Evolutionary conservation across 202 grass and related monocot species (phyloP).

Genomic region (Panicum virgatum): DNA sequence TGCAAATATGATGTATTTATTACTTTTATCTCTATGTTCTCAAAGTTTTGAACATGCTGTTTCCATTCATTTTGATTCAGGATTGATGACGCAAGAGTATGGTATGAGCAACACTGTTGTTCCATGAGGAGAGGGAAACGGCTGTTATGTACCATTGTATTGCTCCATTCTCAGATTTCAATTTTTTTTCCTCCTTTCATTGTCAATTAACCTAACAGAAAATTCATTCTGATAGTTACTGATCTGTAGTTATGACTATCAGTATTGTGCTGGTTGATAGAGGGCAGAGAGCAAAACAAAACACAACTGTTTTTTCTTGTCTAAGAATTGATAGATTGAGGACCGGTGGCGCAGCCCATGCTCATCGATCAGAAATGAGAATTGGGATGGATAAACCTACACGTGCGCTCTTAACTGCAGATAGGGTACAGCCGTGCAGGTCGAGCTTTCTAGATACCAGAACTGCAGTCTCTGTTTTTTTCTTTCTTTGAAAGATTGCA

Average conservation of each 20-base stretch:
- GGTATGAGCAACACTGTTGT: neutral
- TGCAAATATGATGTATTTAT: neutral
- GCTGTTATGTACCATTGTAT: conserved; percentile 6
- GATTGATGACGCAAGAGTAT: conserved; percentile 40
- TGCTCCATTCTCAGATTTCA: neutral
- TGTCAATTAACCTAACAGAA: conserved; percentile 22
- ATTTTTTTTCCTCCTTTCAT: neutral
- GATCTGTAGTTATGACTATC: conserved; percentile 10
- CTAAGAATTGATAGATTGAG: neutral
- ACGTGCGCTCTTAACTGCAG: neutral
- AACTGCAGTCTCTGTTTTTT: too few relatives aligned
- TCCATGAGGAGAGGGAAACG: neutral
- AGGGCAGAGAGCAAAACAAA: conserved; percentile 21
- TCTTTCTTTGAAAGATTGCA: too few relatives aligned
- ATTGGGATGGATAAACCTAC: neutral
- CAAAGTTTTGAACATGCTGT: conserved; percentile 11
- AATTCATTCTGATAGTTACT: conserved; percentile 11
- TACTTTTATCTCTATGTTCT: neutral
- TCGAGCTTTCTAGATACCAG: neutral
- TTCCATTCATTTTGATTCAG: conserved; percentile 23
- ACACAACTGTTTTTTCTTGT: neutral
- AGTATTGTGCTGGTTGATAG: neutral
- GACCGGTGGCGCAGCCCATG: neutral
- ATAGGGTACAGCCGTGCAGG: neutral
- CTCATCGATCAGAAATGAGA: conserved; percentile 8